These are phyloP conservation scores for Blastocystis sp. DNA, from an alignment of 352 stramenopile genomes.

Conservation along the genomic window DNA sequence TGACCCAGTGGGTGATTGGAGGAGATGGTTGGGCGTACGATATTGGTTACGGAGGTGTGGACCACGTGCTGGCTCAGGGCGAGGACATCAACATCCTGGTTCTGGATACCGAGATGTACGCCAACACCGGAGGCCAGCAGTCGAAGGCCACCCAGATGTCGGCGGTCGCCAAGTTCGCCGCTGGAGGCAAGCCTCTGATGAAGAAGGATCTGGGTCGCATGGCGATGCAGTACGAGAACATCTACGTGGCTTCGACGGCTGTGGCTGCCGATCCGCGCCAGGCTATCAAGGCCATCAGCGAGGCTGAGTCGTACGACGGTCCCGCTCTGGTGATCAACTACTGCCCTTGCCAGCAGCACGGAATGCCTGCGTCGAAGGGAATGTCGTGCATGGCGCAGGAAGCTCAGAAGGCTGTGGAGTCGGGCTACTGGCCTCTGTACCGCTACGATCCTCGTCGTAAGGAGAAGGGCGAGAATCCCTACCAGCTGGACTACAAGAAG, in stretches of 20 bases:
- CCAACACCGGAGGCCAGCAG: slow-evolving; percentile 58
- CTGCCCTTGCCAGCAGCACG: slow-evolving; percentile 27
- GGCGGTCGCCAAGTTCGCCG: slow-evolving; percentile 41
- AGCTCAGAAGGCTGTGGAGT: slow-evolving; percentile 3
- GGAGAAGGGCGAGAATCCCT: slow-evolving; percentile 40
- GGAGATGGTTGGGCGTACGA: slow-evolving; percentile 70
- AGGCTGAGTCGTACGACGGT: slow-evolving; percentile 44
- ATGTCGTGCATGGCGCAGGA: slow-evolving; percentile 46
- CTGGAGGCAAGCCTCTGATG: slow-evolving; percentile 50
- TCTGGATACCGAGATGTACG: slow-evolving; percentile 67
- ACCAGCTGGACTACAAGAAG: slow-evolving; percentile 53
- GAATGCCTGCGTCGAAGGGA: slow-evolving; percentile 1
- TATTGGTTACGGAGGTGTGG: slow-evolving; percentile 65
- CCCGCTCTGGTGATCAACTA: slow-evolving; percentile 44
- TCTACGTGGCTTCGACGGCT: slow-evolving; percentile 43
- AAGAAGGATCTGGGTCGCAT: slow-evolving; percentile 55
- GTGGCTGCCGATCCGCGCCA: slow-evolving; percentile 39
- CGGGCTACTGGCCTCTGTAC: slow-evolving; percentile 50
- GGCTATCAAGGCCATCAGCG: slow-evolving; percentile 44
- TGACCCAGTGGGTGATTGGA: slow-evolving; percentile 67
- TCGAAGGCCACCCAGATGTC: slow-evolving; percentile 55
- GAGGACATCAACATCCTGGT: slow-evolving; percentile 69
- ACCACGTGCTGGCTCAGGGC: slow-evolving; percentile 65
- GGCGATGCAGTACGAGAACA: slow-evolving; percentile 54
- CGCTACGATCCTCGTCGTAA: slow-evolving; percentile 28